Evolutionary conservation across 495 filamentous ascomycete species (phyloP), one percentile per base, ranked within the genome.

Genomic region (Aspergillus sclerotioniger): DNA sequence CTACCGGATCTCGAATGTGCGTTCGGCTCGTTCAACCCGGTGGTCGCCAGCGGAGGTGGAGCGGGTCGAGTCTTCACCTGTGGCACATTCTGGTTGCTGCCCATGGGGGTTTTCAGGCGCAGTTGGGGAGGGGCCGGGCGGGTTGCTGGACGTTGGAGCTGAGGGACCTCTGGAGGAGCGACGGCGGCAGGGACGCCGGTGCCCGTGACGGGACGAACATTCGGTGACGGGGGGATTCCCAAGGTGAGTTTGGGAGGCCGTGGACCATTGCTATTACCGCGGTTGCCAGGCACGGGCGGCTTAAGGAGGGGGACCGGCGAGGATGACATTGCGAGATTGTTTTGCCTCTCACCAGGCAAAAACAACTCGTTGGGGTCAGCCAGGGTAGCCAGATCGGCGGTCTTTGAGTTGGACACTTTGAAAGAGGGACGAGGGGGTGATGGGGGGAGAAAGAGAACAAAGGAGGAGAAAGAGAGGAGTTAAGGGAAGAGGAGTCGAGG

Each of bases 221-320:
- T 91, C 46, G 90, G 87, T 21, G 90, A 93, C 2, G 87, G 87
- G 31, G 92, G 92, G 32, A 96, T 96, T 19, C 91, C 89, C 49
- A 96, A 81, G 31, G 91, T 92, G 49, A 96, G 80, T 63, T 90
- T 87, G 19, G 92, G 92, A 43, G 87, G 78, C 67, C 89, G 80
- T 21, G 81, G 74, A 54, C 82, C 68, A 54, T 66, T 65, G 62
- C 80, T 75, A 54, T 81, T 82, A 57, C 75, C 77, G 70, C 88
- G 86, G 64, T 80, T 80, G 58, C 91, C 90, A 28, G 88, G 88
- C 55, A 95, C 86, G 55, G 91, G 89, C 39, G 92, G 90, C 45
- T 91, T 89, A 35, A 93, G 84, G 51, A 96, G 83, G 50, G 92
- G 91, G 20, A 92, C 84, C 57, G 62, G 43, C 9, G 65, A 86